These are phyloP conservation scores for Solanum dulcamara DNA, from an alignment of 257 asterid genomes.

Conservation along the genomic window DNA sequence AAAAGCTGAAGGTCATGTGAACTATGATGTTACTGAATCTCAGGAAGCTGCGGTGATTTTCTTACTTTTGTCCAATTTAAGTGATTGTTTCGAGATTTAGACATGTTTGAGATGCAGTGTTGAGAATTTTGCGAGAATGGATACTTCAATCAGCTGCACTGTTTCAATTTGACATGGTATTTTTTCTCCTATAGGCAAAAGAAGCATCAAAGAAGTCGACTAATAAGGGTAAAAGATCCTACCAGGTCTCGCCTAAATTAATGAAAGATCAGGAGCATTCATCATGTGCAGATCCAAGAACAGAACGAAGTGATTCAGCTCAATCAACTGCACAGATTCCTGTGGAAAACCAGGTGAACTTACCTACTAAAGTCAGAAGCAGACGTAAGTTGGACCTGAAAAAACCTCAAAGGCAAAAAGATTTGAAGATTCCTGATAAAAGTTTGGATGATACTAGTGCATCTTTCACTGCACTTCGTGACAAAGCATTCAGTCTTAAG, in stretches of 20 bases:
- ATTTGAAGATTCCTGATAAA: slow-evolving; percentile 39
- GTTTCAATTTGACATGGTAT: background rate
- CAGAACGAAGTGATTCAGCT: slow-evolving; percentile 80
- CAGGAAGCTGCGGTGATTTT: slow-evolving; percentile 46
- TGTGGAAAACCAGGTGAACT: slow-evolving; percentile 35
- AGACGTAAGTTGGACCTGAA: slow-evolving; percentile 53
- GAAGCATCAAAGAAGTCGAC: slow-evolving; percentile 37
- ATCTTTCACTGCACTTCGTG: slow-evolving; percentile 29
- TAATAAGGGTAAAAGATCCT: slow-evolving; percentile 44
- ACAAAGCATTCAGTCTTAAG: slow-evolving; percentile 30
- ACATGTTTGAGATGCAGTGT: background rate
- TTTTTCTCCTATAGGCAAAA: slow-evolving; percentile 38
- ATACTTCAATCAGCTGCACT: background rate
- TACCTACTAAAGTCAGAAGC: slow-evolving; percentile 61
- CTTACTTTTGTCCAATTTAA: background rate
- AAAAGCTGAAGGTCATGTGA: slow-evolving; percentile 37
- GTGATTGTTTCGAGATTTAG: background rate
- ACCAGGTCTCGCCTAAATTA: slow-evolving; percentile 50
- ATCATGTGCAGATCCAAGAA: slow-evolving; percentile 46
- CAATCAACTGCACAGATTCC: slow-evolving; percentile 54
- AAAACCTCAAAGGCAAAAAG: slow-evolving; percentile 39
- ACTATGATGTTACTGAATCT: slow-evolving; percentile 31
- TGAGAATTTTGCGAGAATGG: background rate
- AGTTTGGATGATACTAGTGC: slow-evolving; percentile 26
- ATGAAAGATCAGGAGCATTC: slow-evolving; percentile 53